These are phyloP conservation scores for Yamadazyma philogaea DNA, from an alignment of 805 yeast genomes.

Conservation along the genomic window DNA sequence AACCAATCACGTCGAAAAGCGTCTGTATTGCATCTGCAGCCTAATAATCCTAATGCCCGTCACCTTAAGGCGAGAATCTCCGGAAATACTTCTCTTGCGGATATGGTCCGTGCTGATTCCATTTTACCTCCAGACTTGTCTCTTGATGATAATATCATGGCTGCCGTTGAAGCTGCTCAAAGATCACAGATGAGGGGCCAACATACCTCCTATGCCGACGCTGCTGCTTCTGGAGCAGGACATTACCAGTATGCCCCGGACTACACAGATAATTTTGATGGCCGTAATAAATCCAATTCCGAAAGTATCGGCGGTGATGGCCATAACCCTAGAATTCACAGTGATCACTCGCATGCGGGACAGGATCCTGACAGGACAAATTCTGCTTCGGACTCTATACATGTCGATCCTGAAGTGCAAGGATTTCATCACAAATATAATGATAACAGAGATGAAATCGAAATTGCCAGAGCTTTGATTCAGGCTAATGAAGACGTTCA, in stretches of 20 bases:
- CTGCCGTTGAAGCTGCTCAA: conserved; percentile 61
- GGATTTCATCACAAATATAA: conserved; percentile 39
- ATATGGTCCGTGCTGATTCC: conserved; percentile 29
- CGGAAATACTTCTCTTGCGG: conserved; percentile 24
- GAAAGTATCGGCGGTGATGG: conserved; percentile 9
- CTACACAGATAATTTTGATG: conserved; percentile 4
- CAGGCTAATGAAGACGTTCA: conserved; percentile 49
- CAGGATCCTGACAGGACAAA: not conserved
- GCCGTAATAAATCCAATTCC: not conserved
- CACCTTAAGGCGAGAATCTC: conserved; percentile 17
- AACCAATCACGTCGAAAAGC: conserved; percentile 13
- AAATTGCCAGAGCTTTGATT: conserved; percentile 63
- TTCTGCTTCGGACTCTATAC: conserved; percentile 20
- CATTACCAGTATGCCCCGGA: conserved; percentile 5
- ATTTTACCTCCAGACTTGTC: conserved; percentile 41
- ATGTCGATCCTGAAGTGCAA: conserved; percentile 59
- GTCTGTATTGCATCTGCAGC: conserved; percentile 16
- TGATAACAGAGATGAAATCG: conserved; percentile 51
- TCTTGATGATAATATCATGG: conserved; percentile 48
- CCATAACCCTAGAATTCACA: conserved; percentile 1
- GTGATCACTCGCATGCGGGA: not conserved
- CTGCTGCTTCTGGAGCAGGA: conserved; percentile 31
- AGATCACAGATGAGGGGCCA: conserved; percentile 28
- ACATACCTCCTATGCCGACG: conserved; percentile 27
- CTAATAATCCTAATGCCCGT: conserved; percentile 22